Evolutionary conservation across 352 stramenopile genomes (phyloP).

Genomic region (Thraustochytrium sp.): DNA sequence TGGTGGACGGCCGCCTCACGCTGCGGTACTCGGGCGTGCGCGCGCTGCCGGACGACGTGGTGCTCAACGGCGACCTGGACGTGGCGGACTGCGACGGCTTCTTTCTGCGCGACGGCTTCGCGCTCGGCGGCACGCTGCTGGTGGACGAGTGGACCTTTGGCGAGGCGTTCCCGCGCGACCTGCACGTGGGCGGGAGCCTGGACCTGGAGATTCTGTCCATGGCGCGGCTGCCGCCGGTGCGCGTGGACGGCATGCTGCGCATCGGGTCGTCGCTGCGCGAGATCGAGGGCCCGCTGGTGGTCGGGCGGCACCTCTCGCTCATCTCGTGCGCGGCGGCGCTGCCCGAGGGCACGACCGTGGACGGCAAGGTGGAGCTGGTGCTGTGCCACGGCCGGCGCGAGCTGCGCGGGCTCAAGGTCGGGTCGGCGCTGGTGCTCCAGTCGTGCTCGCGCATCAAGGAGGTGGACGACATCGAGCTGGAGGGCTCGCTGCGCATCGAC

Average conservation of each 20-base stretch:
- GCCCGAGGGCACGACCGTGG: background rate
- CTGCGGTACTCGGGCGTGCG: background rate
- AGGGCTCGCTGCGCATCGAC: background rate
- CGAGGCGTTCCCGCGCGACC: background rate
- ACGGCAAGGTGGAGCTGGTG: background rate
- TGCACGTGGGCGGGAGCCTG: background rate
- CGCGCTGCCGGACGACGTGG: background rate
- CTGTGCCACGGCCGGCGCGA: background rate
- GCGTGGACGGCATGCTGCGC: background rate
- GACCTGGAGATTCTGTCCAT: constrained; percentile 15
- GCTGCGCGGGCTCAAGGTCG: background rate
- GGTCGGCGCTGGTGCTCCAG: background rate
- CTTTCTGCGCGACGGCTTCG: background rate
- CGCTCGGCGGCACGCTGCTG: background rate
- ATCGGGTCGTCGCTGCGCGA: background rate
- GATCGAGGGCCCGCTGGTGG: background rate
- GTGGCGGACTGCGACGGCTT: constrained; percentile 13
- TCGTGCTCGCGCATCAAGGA: constrained; percentile 21
- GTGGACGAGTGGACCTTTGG: constrained; percentile 4
- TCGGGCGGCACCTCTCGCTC: background rate
- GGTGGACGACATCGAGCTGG: background rate
- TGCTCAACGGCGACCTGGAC: background rate
- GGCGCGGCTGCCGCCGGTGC: background rate
- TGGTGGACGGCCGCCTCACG: background rate
- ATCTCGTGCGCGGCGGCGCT: background rate